phyloP scores from a whole-genome alignment of 163 green algal species.

The Volvox carteri region DNA sequence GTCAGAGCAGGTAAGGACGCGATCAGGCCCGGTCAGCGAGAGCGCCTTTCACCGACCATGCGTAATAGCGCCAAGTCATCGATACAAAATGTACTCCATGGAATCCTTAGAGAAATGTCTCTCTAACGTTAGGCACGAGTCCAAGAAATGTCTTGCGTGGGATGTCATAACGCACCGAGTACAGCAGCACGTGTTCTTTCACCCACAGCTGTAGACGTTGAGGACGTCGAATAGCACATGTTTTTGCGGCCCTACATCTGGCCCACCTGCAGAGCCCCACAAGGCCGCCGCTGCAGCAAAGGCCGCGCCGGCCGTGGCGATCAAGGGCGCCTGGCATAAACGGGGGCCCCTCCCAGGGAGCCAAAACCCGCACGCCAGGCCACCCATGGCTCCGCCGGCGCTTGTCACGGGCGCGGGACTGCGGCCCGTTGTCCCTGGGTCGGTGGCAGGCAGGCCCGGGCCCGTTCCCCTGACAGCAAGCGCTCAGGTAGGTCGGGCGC shows the following conservation, averaged over 20 bases:
- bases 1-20: neutral
- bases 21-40: no score
- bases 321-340: slow-evolving; percentile 31
- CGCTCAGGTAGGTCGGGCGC: slow-evolving; percentile 19
- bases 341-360: neutral
- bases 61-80: no score
- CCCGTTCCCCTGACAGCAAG: neutral
- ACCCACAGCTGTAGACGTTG: no score
- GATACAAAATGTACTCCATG: no score
- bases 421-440: neutral
- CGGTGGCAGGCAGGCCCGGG: neutral
- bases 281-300: slow-evolving; percentile 6
- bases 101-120: no score
- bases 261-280: slow-evolving; percentile 14
- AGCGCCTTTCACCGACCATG: no score
- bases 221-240: no score
- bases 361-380: slow-evolving; percentile 13
- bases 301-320: neutral
- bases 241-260: no score
- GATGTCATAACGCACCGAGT: no score
- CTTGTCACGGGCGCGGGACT: neutral
- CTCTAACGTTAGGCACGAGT: no score
- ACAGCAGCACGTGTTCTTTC: no score
- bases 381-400: slow-evolving; percentile 12
- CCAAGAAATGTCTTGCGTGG: no score